phyloP scores from a whole-genome alignment of 108 stramenopile genomes.

The Pseudonitzschia pungens region DNA sequence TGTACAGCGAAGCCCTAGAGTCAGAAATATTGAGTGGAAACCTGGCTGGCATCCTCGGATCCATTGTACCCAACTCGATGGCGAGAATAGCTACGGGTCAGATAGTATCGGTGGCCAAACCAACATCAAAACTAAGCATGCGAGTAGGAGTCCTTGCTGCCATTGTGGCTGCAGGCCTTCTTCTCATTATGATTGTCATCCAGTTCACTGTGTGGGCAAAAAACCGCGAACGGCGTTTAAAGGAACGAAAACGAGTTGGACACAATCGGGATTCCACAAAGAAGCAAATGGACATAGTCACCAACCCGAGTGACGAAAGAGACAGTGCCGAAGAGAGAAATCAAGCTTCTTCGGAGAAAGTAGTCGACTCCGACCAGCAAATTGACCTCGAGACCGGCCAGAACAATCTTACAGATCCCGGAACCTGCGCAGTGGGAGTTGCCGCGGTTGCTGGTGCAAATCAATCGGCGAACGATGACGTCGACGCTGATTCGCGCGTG shows the following conservation, averaged over 20 bases:
- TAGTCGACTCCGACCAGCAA: too few relatives aligned
- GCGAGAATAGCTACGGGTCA: conserved; percentile 1
- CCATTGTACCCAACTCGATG: not conserved
- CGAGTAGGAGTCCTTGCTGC: not conserved
- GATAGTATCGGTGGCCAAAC: not conserved
- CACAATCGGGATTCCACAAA: not conserved
- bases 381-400: too few relatives aligned
- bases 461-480: not conserved
- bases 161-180: not conserved
- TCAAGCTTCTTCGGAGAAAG: too few relatives aligned
- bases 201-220: not conserved
- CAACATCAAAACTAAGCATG: not conserved
- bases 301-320: not conserved
- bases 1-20: not conserved
- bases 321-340: too few relatives aligned
- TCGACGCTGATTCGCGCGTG: not conserved
- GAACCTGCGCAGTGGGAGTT: not conserved
- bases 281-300: not conserved
- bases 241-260: not conserved
- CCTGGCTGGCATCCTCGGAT: not conserved
- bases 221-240: not conserved
- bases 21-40: not conserved
- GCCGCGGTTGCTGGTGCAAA: not conserved
- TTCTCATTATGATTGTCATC: not conserved
- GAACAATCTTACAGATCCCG: too few relatives aligned